Evolutionary conservation across 179 eudicot genomes (phyloP).

Genomic region (Sideroxylon spinosum): DNA sequence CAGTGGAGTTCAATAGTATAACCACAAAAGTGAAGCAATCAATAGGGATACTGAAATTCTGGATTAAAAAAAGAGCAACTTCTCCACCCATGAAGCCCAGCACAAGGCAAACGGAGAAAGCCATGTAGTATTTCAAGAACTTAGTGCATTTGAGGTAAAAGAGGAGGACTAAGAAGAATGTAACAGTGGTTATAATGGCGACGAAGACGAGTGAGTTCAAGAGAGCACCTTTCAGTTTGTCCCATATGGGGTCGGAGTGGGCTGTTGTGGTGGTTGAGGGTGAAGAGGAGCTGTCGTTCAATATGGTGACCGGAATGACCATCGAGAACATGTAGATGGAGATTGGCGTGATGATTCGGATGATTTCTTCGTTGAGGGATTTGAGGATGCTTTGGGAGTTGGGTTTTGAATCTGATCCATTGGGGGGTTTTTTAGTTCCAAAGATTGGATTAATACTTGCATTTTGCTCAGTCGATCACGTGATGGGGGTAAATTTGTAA

Average conservation of each 20-base stretch:
- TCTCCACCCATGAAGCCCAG: conserved; percentile 87
- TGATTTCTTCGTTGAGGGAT: conserved; percentile 76
- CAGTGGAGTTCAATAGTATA: conserved; percentile 59
- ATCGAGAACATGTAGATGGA: conserved; percentile 82
- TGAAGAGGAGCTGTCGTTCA: conserved; percentile 35
- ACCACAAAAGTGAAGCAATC: conserved; percentile 61
- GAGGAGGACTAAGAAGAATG: conserved; percentile 71
- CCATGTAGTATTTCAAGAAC: conserved; percentile 89
- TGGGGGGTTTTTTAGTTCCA: neutral
- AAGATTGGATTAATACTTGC: neutral
- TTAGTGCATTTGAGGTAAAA: conserved; percentile 74
- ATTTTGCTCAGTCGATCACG: too few relatives aligned
- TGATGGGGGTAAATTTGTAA: too few relatives aligned
- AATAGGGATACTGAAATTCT: conserved; percentile 39
- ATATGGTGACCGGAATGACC: conserved; percentile 57
- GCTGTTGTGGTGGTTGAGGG: conserved; percentile 60
- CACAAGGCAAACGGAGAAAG: conserved; percentile 76
- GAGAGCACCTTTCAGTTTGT: conserved; percentile 84
- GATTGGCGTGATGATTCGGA: conserved; percentile 79
- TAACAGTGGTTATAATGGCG: conserved; percentile 56
- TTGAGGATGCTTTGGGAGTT: conserved; percentile 60
- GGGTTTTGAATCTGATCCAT: conserved; percentile 43
- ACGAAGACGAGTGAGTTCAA: conserved; percentile 81
- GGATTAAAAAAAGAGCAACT: conserved; percentile 44
- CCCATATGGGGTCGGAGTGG: conserved; percentile 71